Percentiles rank a stretch among this genome's conserved stretches.
Conservation (phyloP, 495 filamentous ascomycete species). For the Aspergillus avenaceus region DNA sequence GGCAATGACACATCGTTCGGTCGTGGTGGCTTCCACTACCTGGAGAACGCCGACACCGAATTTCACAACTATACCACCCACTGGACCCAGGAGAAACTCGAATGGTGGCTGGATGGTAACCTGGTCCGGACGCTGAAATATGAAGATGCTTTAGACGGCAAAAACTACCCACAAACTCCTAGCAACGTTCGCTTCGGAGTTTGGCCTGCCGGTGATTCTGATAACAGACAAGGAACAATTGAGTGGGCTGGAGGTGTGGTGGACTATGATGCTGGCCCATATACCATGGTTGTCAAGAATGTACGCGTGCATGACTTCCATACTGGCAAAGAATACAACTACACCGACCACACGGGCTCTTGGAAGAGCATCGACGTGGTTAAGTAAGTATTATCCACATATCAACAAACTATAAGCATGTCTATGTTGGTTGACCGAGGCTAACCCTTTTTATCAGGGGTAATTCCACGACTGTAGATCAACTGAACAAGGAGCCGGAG, state of each 20-base stretch:
- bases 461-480: constrained; percentile 53
- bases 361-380: constrained; percentile 70
- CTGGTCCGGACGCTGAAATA: constrained; percentile 62
- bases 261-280: constrained; percentile 70
- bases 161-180: constrained; percentile 85
- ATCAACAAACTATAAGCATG: too few species aligned
- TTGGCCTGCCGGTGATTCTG: constrained; percentile 81
- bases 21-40: constrained; percentile 62
- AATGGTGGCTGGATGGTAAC: constrained; percentile 76
- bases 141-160: constrained; percentile 51
- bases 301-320: constrained; percentile 64
- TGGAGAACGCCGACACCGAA: constrained; percentile 54
- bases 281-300: constrained; percentile 70
- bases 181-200: constrained; percentile 82
- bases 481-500: constrained; percentile 27
- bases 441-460: constrained; percentile 53
- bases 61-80: constrained; percentile 90
- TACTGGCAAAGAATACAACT: constrained; percentile 64
- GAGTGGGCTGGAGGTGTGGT: constrained; percentile 80
- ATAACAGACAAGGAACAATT: constrained; percentile 56
- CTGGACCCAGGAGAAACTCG: constrained; percentile 72
- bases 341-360: constrained; percentile 58
- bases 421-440: too few species aligned
- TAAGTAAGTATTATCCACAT: constrained; percentile 40
- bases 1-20: constrained; percentile 69